phyloP scores from a whole-genome alignment of 78 protist genomes.

The Andalucia godoyi region DNA sequence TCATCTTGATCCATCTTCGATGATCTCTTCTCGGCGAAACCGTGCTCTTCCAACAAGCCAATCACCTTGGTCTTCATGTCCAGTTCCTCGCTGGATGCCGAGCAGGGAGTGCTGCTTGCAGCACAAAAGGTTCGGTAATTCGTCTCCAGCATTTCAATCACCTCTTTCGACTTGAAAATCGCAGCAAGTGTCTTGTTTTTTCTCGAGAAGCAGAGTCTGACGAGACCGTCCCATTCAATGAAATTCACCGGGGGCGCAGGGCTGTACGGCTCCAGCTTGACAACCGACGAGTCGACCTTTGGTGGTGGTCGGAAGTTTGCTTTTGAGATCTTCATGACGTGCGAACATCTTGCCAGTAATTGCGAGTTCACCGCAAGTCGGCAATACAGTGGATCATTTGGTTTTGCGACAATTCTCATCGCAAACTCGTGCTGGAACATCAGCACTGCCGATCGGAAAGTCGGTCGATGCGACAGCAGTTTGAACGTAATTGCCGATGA shows the following conservation, averaged over 20 bases:
- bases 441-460: slow-evolving; percentile 82
- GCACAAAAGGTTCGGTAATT: slow-evolving; percentile 73
- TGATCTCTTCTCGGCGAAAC: slow-evolving; percentile 52
- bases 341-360: slow-evolving; percentile 58
- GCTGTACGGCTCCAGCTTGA: slow-evolving; percentile 81
- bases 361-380: slow-evolving; percentile 93
- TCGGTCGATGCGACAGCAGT: slow-evolving; percentile 80
- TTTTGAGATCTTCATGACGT: slow-evolving; percentile 76
- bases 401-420: slow-evolving; percentile 79
- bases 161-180: slow-evolving; percentile 47
- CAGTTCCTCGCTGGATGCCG: background rate
- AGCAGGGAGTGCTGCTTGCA: slow-evolving; percentile 5
- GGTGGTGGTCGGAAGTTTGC: slow-evolving; percentile 98
- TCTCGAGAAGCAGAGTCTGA: slow-evolving; percentile 80
- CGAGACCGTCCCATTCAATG: slow-evolving; percentile 94
- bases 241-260: slow-evolving; percentile 94
- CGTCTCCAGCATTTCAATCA: slow-evolving; percentile 50
- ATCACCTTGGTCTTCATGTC: slow-evolving; percentile 34
- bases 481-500: slow-evolving; percentile 96
- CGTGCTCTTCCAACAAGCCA: slow-evolving; percentile 18
- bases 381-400: slow-evolving; percentile 91
- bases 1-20: slow-evolving; percentile 73
- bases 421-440: slow-evolving; percentile 99
- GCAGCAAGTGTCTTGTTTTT: slow-evolving; percentile 92
- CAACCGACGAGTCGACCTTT: slow-evolving; percentile 95